phyloP scores from a whole-genome alignment of 805 yeast species.

The Metschnikowia chrysomelidarum region DNA sequence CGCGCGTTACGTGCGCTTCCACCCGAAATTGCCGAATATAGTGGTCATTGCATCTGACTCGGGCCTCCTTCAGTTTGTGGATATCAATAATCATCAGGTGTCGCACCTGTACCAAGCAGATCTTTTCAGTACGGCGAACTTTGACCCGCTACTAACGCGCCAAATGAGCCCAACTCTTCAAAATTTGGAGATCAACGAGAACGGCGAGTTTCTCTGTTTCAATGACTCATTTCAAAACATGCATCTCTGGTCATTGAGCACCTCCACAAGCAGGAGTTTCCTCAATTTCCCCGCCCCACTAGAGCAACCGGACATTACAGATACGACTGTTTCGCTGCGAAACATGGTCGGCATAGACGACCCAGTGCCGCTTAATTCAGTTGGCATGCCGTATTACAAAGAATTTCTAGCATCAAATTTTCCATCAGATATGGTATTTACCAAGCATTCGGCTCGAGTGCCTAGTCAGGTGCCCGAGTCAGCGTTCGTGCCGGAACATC shows the following conservation, averaged over 20 bases:
- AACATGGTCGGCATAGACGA: conserved; percentile 33
- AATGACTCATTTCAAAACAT: conserved; percentile 61
- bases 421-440: conserved; percentile 63
- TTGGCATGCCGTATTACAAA: conserved; percentile 87
- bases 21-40: conserved; percentile 81
- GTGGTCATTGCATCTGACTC: conserved; percentile 68
- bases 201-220: conserved; percentile 77
- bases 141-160: conserved; percentile 5
- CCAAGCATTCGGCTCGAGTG: conserved; percentile 57
- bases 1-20: conserved; percentile 78
- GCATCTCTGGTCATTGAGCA: conserved; percentile 63
- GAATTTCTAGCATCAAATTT: conserved; percentile 77
- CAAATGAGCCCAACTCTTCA: conserved; percentile 32
- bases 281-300: conserved; percentile 39
- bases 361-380: conserved; percentile 56
- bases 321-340: conserved; percentile 25
- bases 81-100: conserved; percentile 73
- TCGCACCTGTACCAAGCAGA: conserved; percentile 68
- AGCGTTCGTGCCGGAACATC: too few relatives aligned
- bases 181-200: conserved; percentile 53
- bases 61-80: conserved; percentile 86
- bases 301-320: conserved; percentile 52
- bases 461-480: conserved; percentile 53
- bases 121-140: conserved; percentile 22
- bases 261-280: conserved; percentile 30